Conservation (phyloP, 2,329 filamentous ascomycete genomes). For the Aureobasidium sp. region DNA sequence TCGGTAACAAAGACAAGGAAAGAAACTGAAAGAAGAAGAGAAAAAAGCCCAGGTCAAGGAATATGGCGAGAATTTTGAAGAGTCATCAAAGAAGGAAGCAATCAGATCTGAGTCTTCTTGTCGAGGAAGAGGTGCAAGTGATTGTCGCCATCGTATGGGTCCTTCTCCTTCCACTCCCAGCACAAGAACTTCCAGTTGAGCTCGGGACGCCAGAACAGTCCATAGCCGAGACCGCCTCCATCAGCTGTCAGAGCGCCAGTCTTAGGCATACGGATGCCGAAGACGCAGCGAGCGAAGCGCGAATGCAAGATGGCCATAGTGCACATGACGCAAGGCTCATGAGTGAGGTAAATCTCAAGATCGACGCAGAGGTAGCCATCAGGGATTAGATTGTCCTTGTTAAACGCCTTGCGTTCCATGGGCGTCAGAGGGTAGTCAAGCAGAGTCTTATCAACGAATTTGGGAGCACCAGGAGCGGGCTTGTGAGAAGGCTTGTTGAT, state of each 20-base stretch:
- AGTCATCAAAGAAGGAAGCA: neutral
- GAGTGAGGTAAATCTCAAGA: conserved; percentile 86
- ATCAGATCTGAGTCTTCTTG: conserved; percentile 9
- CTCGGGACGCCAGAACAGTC: conserved; percentile 60
- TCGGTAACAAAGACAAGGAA: conserved; percentile 10
- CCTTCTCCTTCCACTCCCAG: conserved; percentile 47
- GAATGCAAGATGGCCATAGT: conserved; percentile 95
- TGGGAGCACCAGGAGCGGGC: conserved; percentile 22
- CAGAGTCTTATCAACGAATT: conserved; percentile 47
- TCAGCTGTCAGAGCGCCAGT: conserved; percentile 81
- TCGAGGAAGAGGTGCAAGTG: conserved; percentile 11
- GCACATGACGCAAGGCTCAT: conserved; percentile 95
- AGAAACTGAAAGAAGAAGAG: neutral
- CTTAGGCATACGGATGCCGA: conserved; percentile 66
- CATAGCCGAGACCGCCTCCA: conserved; percentile 40
- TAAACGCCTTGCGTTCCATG: conserved; percentile 55
- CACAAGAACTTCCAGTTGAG: conserved; percentile 79
- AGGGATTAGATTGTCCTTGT: conserved; percentile 54
- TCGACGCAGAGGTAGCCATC: conserved; percentile 92
- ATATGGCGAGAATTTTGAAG: neutral
- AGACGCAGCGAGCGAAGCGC: conserved; percentile 77
- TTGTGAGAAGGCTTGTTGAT: conserved; percentile 15
- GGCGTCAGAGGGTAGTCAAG: conserved; percentile 60
- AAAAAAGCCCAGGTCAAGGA: neutral
- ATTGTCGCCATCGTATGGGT: conserved; percentile 10